A percentile compares a stretch with the other conserved stretches of the same genome.
phyloP scores from a whole-genome alignment of 495 filamentous ascomycete genomes.

The Pyronema omphalodes region DNA sequence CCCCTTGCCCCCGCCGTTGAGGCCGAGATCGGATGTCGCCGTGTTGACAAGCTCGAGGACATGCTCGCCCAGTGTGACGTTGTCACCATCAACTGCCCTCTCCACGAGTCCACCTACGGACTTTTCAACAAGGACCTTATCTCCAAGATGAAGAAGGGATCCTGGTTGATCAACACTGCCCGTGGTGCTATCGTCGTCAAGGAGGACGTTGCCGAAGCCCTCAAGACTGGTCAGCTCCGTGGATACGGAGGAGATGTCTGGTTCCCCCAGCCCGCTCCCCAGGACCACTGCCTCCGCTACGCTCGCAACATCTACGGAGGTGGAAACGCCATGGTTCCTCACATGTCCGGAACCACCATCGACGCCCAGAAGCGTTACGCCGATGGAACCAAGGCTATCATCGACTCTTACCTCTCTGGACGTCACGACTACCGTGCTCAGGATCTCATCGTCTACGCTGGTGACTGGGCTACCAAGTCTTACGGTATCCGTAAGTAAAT shows the following conservation, averaged over 20 bases:
- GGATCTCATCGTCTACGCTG: conserved; percentile 81
- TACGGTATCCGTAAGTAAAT: conserved; percentile 55
- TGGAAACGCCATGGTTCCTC: conserved; percentile 94
- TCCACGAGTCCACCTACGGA: conserved; percentile 91
- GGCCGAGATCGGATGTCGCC: conserved; percentile 87
- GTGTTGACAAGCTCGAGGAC: conserved; percentile 77
- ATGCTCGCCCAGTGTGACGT: conserved; percentile 91
- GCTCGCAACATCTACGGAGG: conserved; percentile 88
- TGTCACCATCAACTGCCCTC: conserved; percentile 97
- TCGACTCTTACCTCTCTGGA: conserved; percentile 78
- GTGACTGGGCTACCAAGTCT: conserved; percentile 89
- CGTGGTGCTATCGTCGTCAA: conserved; percentile 98
- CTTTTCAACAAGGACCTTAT: conserved; percentile 99
- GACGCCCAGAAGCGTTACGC: conserved; percentile 95
- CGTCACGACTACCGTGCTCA: conserved; percentile 68
- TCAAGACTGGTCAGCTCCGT: conserved; percentile 82
- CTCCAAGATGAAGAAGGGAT: conserved; percentile 95
- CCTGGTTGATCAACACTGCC: conserved; percentile 93
- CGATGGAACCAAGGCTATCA: conserved; percentile 68
- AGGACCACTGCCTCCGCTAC: conserved; percentile 83
- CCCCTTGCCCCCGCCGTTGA: conserved; percentile 69
- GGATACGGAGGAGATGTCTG: conserved; percentile 71
- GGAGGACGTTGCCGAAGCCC: conserved; percentile 90
- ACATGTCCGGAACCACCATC: conserved; percentile 95
- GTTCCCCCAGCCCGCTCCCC: conserved; percentile 85